These are phyloP conservation scores for Psilocybe tampanensis DNA, from an alignment of 768 basidiomycete species.

Conservation along the genomic window DNA sequence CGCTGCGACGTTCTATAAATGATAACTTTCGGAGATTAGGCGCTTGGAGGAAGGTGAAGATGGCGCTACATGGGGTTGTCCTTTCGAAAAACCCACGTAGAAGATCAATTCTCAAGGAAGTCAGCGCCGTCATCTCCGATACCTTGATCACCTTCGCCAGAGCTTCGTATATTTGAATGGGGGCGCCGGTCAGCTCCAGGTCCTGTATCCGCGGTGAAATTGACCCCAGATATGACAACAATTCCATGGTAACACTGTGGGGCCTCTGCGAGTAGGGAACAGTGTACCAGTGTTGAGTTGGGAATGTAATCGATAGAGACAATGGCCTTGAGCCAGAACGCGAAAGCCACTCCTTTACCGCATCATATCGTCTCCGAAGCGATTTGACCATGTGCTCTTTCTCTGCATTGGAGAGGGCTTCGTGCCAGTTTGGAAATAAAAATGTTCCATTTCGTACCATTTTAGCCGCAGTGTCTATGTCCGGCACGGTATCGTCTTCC, in stretches of 20 bases:
- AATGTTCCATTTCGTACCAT: not conserved
- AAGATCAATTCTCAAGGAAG: not conserved
- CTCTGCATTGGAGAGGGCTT: not conserved
- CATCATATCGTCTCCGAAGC: not conserved
- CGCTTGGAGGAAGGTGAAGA: not conserved
- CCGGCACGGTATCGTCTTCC: not conserved
- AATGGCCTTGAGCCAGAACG: constrained; percentile 13
- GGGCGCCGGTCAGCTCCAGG: constrained; percentile 11
- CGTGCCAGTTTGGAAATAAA: not conserved
- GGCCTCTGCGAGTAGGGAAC: not conserved
- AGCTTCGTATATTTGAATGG: constrained; percentile 4
- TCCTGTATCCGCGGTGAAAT: constrained; percentile 4
- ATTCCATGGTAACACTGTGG: not conserved
- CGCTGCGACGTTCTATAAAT: too few relatives aligned
- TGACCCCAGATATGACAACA: constrained; percentile 1
- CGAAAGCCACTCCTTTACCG: constrained; percentile 9
- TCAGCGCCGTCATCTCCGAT: not conserved
- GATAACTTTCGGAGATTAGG: constrained; percentile 4
- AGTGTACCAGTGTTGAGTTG: not conserved
- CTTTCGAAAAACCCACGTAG: not conserved
- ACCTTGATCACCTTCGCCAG: constrained; percentile 2
- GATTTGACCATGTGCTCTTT: not conserved
- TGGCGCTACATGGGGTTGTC: not conserved
- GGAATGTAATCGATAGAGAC: constrained; percentile 11
- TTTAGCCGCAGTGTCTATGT: not conserved